phyloP scores from a whole-genome alignment of 163 green algal genomes.

The Volvox carteri region DNA sequence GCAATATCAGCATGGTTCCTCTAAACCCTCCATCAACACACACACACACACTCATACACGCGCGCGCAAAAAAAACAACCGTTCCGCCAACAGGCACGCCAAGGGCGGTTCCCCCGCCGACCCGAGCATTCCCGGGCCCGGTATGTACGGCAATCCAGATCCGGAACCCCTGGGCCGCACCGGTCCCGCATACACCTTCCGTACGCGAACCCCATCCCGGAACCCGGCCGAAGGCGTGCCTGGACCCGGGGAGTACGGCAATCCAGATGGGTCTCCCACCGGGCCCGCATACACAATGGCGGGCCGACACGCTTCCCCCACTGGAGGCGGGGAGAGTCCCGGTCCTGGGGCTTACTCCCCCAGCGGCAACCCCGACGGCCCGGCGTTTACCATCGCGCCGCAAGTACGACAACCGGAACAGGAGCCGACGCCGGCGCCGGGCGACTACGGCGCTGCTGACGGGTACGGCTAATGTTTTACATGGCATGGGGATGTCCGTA shows the following conservation, averaged over 20 bases:
- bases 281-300: conserved; percentile 56
- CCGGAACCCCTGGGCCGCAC: conserved; percentile 41
- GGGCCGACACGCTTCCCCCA: not conserved
- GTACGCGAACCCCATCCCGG: not conserved
- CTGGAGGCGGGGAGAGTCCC: not conserved
- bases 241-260: conserved; percentile 33
- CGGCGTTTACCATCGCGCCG: conserved; percentile 48
- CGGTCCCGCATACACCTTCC: conserved; percentile 54
- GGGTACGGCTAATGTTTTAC: too few species aligned
- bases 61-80: too few species aligned
- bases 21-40: too few species aligned
- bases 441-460: conserved; percentile 42
- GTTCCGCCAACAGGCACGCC: conserved; percentile 22
- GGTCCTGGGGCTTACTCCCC: conserved; percentile 49
- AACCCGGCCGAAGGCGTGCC: not conserved
- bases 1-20: too few species aligned
- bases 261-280: not conserved
- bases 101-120: not conserved
- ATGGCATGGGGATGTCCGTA: too few species aligned
- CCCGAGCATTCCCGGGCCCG: conserved; percentile 52
- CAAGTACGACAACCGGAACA: not conserved
- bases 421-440: conserved; percentile 47
- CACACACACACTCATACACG: too few species aligned
- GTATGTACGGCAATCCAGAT: conserved; percentile 41
- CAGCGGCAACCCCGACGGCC: not conserved